These are phyloP conservation scores for Colletotrichum gigasporum DNA, from an alignment of 2,329 filamentous ascomycete genomes.

Conservation along the genomic window DNA sequence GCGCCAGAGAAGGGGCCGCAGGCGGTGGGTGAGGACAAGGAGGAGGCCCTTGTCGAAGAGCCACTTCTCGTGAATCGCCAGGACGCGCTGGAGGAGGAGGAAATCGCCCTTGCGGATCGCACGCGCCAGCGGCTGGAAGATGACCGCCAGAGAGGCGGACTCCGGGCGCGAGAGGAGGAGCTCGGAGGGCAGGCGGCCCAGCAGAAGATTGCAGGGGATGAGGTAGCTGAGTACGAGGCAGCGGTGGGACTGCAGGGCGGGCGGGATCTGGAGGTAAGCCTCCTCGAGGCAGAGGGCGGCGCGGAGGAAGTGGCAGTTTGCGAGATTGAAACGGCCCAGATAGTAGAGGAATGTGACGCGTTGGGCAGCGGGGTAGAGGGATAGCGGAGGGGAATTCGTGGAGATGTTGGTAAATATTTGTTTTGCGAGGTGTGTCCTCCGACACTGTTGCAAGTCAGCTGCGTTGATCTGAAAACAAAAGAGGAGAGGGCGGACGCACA, in stretches of 20 bases:
- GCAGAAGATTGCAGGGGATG: constrained; percentile 82
- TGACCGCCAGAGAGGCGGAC: constrained; percentile 67
- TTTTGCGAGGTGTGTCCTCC: constrained; percentile 83
- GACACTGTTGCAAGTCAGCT: constrained; percentile 61
- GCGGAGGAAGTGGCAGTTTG: constrained; percentile 83
- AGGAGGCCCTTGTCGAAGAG: constrained; percentile 80
- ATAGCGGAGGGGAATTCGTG: constrained; percentile 81
- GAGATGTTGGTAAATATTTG: constrained; percentile 92
- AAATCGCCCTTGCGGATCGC: constrained; percentile 81
- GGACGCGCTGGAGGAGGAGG: constrained; percentile 74
- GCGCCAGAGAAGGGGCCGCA: constrained; percentile 86
- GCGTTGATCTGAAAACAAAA: not conserved
- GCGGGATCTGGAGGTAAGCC: constrained; percentile 77
- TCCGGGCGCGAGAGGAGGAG: constrained; percentile 76
- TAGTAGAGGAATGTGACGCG: constrained; percentile 95
- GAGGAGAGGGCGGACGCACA: too few relatives aligned
- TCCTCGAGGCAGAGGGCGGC: constrained; percentile 79
- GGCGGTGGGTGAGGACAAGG: constrained; percentile 78
- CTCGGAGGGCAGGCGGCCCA: constrained; percentile 82
- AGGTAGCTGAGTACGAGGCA: constrained; percentile 85
- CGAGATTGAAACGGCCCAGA: constrained; percentile 88
- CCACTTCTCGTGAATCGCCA: constrained; percentile 74
- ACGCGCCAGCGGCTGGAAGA: constrained; percentile 78
- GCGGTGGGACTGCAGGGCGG: constrained; percentile 75
- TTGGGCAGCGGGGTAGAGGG: constrained; percentile 84